Conservation (phyloP, 1,284 basidiomycete genomes). For the Cutaneotrichosporon cutaneum region DNA sequence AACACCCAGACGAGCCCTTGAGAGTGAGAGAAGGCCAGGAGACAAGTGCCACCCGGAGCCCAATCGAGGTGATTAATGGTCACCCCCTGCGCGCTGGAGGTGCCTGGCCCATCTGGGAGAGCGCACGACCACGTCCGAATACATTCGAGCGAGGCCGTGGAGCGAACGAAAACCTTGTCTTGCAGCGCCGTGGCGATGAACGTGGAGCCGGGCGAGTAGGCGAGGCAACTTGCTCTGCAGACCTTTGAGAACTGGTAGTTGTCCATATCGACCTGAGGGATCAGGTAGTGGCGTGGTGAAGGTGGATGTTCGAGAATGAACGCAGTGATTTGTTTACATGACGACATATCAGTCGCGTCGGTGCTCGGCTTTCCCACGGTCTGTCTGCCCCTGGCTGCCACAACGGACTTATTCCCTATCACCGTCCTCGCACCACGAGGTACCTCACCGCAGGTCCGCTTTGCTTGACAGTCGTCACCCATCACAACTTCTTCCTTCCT, state of each 20-base stretch:
- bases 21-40: constrained; percentile 70
- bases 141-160: constrained; percentile 42
- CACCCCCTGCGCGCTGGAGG: constrained; percentile 4
- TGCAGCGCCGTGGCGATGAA: constrained; percentile 44
- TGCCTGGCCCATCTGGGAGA: constrained; percentile 6
- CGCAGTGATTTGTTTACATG: neutral
- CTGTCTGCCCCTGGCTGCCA: neutral
- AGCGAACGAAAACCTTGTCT: constrained; percentile 44
- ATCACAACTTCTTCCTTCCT: neutral
- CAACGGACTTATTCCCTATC: neutral
- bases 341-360: neutral
- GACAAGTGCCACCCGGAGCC: constrained; percentile 77
- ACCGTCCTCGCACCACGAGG: neutral
- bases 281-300: no score
- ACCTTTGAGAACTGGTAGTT: constrained; percentile 48
- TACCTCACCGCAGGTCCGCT: neutral
- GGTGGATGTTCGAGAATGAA: no score
- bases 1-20: constrained; percentile 61
- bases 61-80: constrained; percentile 71
- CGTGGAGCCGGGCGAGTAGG: constrained; percentile 51
- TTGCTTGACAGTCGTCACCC: neutral
- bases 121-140: constrained; percentile 44
- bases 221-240: constrained; percentile 28
- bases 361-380: neutral
- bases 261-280: constrained; percentile 24